Conservation (phyloP, 1,139 yeast species). For the Tardiomyces blankii region DNA sequence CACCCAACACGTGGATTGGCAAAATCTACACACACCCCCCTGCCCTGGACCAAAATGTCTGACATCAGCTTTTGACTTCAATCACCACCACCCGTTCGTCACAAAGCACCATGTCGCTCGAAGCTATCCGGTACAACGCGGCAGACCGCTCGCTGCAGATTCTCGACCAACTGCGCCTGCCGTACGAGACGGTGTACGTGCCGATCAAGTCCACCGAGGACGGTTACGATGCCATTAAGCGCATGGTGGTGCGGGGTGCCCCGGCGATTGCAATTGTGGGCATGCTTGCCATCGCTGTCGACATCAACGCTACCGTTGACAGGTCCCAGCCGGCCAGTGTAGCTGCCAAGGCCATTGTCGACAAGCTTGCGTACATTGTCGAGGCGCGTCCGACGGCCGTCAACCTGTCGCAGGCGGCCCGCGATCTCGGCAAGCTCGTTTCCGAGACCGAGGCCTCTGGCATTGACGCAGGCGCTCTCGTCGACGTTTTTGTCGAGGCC, state of each 20-base stretch:
- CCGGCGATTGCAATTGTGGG: slow-evolving; percentile 98
- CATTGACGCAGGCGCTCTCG: slow-evolving; percentile 25
- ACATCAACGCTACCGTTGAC: slow-evolving; percentile 26
- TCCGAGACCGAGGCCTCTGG: not conserved
- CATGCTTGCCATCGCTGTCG: slow-evolving; percentile 71
- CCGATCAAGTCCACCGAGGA: slow-evolving; percentile 49
- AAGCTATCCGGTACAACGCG: slow-evolving; percentile 63
- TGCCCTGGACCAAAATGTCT: too few relatives aligned
- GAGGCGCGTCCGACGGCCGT: slow-evolving; percentile 94
- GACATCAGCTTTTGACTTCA: too few relatives aligned
- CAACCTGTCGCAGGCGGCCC: slow-evolving; percentile 70
- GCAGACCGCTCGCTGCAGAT: slow-evolving; percentile 39
- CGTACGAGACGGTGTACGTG: slow-evolving; percentile 65
- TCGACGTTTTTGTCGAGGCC: slow-evolving; percentile 34
- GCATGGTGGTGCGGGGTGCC: slow-evolving; percentile 95
- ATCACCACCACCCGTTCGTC: too few relatives aligned
- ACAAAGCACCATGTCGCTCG: slow-evolving; percentile 9
- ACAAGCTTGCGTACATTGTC: slow-evolving; percentile 52
- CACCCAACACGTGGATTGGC: too few relatives aligned
- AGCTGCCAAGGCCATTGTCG: slow-evolving; percentile 14
- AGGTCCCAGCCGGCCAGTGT: slow-evolving; percentile 1
- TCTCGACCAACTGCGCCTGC: slow-evolving; percentile 73
- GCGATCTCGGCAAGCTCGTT: slow-evolving; percentile 36
- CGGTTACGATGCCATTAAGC: slow-evolving; percentile 71
- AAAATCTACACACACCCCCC: too few relatives aligned